These are phyloP conservation scores for Rhizophora mangle DNA, from an alignment of 345 rosid genomes.

Conservation along the genomic window DNA sequence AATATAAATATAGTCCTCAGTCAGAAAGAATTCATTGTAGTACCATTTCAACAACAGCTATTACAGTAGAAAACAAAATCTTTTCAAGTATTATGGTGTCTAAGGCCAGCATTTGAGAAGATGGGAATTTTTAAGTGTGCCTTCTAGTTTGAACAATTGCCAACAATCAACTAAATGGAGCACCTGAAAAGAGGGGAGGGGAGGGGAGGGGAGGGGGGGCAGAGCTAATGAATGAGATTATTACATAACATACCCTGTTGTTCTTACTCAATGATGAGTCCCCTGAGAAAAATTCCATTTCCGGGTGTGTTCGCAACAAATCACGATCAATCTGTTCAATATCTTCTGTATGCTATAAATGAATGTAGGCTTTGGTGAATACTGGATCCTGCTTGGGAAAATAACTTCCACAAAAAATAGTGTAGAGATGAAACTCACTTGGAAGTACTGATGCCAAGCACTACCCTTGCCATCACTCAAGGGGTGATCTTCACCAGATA, in stretches of 20 bases:
- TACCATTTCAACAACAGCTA: background rate
- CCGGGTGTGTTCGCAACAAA: constrained; percentile 67
- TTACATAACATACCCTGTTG: constrained; percentile 42
- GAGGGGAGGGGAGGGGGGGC: background rate
- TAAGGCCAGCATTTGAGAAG: background rate
- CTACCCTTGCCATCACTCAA: constrained; percentile 58
- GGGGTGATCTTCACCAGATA: constrained; percentile 75
- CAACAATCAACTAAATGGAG: background rate
- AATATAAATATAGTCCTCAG: constrained; percentile 1
- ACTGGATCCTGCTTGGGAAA: constrained; percentile 9
- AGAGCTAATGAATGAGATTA: background rate
- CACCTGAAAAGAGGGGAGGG: background rate
- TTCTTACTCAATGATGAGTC: constrained; percentile 51
- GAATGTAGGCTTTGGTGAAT: constrained; percentile 12
- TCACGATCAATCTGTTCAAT: constrained; percentile 73
- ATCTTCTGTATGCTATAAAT: constrained; percentile 56
- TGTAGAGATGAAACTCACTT: constrained; percentile 37
- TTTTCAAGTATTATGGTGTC: too few relatives aligned
- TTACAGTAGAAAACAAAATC: background rate
- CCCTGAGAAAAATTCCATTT: constrained; percentile 64
- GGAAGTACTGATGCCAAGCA: constrained; percentile 60
- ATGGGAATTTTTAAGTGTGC: background rate
- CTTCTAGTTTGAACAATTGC: background rate
- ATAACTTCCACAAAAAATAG: constrained; percentile 3
- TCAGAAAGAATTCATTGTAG: background rate